Percentiles rank a stretch among this genome's conserved stretches.
Conservation (phyloP, 2,329 filamentous ascomycete species). For the Shiraia bambusicola region DNA sequence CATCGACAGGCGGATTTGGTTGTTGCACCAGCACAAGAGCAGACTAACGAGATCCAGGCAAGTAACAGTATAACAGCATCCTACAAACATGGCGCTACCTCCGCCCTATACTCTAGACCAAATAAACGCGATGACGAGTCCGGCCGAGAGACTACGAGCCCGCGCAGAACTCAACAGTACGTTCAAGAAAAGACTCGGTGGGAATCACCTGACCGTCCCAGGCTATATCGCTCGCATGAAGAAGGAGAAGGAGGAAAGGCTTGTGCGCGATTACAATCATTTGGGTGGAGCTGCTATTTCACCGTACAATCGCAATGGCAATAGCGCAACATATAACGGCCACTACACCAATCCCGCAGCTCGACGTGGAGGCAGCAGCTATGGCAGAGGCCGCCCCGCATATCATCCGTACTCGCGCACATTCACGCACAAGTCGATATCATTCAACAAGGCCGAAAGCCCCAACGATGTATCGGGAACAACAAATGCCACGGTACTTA, state of each 20-base stretch:
- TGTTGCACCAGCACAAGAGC: background rate
- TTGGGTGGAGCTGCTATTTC: constrained; percentile 5
- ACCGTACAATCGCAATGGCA: constrained; percentile 4
- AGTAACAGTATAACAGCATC: background rate
- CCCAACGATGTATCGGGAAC: constrained; percentile 5
- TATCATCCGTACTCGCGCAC: constrained; percentile 29
- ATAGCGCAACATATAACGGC: constrained; percentile 3
- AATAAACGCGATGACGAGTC: constrained; percentile 25
- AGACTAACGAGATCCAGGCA: background rate
- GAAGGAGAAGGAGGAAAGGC: constrained; percentile 18
- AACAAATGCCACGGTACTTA: background rate
- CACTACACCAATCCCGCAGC: background rate
- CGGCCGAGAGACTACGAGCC: constrained; percentile 21
- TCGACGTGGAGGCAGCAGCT: constrained; percentile 12
- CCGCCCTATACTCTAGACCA: constrained; percentile 30
- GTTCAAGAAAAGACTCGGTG: constrained; percentile 14
- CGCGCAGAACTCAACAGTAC: constrained; percentile 31
- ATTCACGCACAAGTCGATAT: constrained; percentile 16
- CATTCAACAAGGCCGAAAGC: constrained; percentile 11
- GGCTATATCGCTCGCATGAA: constrained; percentile 25
- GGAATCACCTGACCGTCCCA: constrained; percentile 14
- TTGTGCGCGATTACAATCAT: background rate
- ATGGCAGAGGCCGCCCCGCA: constrained; percentile 6
- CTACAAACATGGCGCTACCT: constrained; percentile 22
- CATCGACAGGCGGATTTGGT: background rate